These are phyloP conservation scores for Durotheca rogersii DNA, from an alignment of 495 filamentous ascomycete species.

Conservation along the genomic window DNA sequence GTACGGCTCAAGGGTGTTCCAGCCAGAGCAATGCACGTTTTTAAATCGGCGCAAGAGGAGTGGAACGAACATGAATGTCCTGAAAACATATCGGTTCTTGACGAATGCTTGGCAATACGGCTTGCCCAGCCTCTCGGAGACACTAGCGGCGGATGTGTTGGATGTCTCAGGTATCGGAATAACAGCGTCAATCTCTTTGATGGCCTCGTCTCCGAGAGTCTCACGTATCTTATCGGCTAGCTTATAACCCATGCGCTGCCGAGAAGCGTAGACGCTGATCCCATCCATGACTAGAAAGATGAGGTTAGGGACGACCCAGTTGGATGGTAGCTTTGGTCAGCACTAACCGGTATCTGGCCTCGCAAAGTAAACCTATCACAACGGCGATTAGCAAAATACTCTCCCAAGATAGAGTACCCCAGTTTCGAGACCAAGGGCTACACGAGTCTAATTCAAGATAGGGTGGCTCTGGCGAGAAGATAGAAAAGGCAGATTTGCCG, in stretches of 20 bases:
- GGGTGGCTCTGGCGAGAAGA: background rate
- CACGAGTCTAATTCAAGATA: background rate
- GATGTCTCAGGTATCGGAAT: conserved; percentile 88
- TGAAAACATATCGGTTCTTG: conserved; percentile 95
- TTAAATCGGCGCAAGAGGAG: background rate
- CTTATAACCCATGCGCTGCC: conserved; percentile 89
- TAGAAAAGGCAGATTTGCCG: conserved; percentile 48
- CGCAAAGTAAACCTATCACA: conserved; percentile 65
- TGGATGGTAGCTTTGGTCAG: background rate
- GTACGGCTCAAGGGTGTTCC: background rate
- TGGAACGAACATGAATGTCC: conserved; percentile 71
- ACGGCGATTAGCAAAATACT: conserved; percentile 1
- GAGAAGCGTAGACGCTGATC: conserved; percentile 83
- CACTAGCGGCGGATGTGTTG: conserved; percentile 78
- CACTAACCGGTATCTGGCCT: conserved; percentile 72
- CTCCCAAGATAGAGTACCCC: background rate
- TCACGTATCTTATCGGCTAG: conserved; percentile 76
- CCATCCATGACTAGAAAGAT: conserved; percentile 52
- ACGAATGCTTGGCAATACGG: conserved; percentile 80
- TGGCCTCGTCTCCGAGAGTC: conserved; percentile 68
- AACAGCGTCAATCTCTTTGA: conserved; percentile 87
- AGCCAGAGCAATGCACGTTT: background rate
- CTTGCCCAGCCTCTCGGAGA: conserved; percentile 74
- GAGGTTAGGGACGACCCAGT: background rate
- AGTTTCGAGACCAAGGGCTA: too few relatives aligned